Percentiles rank a stretch among this genome's conserved stretches.
Evolutionary conservation across 352 stramenopile genomes (phyloP).

Genomic region (Pythium aquatile): DNA sequence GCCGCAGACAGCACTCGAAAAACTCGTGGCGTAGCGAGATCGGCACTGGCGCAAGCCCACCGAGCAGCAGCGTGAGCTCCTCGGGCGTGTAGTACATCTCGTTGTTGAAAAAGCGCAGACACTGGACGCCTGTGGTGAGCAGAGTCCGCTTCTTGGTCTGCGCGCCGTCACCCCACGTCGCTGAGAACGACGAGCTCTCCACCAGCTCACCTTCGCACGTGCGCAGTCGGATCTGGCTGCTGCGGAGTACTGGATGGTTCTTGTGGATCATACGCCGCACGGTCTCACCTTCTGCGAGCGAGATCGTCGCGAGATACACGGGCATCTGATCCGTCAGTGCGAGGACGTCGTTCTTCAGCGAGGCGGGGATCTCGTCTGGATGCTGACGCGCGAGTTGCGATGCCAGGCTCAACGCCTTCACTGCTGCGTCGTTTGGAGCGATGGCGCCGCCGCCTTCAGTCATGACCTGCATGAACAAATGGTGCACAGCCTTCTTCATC

Average conservation of each 20-base stretch:
- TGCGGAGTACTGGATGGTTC: slow-evolving; percentile 70
- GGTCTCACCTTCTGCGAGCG: slow-evolving; percentile 96
- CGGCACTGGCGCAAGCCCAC: slow-evolving; percentile 53
- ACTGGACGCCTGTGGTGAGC: slow-evolving; percentile 62
- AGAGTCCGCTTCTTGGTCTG: slow-evolving; percentile 31
- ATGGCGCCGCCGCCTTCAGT: slow-evolving; percentile 25
- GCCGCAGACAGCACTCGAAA: slow-evolving; percentile 76
- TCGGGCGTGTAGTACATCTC: slow-evolving; percentile 96
- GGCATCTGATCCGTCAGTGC: slow-evolving; percentile 36
- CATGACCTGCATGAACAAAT: slow-evolving; percentile 62
- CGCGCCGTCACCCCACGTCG: slow-evolving; percentile 37
- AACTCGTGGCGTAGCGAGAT: slow-evolving; percentile 81
- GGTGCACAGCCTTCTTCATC: slow-evolving; percentile 66
- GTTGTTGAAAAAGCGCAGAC: slow-evolving; percentile 98
- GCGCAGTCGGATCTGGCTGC: slow-evolving; percentile 65
- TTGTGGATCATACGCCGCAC: slow-evolving; percentile 96
- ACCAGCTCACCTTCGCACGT: slow-evolving; percentile 82
- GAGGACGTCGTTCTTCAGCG: slow-evolving; percentile 47
- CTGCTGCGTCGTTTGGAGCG: slow-evolving; percentile 68
- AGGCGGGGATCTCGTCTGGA: slow-evolving; percentile 22
- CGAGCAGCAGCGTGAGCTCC: slow-evolving; percentile 92
- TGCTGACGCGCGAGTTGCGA: slow-evolving; percentile 27
- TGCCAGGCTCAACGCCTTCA: slow-evolving; percentile 43
- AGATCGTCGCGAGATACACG: slow-evolving; percentile 94
- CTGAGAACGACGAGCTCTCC: slow-evolving; percentile 75